These are phyloP conservation scores for Plantago ovata DNA, from an alignment of 257 asterid genomes.

Conservation along the genomic window DNA sequence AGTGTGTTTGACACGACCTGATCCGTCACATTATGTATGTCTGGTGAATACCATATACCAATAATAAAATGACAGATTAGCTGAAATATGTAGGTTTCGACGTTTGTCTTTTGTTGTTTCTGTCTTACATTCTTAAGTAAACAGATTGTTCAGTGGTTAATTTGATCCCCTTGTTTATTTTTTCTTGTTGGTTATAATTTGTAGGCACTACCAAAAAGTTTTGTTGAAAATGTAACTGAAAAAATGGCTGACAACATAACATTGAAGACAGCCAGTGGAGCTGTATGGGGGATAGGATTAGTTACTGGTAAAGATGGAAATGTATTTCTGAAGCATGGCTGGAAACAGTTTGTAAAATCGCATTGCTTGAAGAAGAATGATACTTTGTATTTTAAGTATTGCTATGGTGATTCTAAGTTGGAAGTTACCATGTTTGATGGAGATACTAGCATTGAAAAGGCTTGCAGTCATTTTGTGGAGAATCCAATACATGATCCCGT, in stretches of 20 bases:
- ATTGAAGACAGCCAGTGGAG: background rate
- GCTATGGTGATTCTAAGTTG: background rate
- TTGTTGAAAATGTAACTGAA: background rate
- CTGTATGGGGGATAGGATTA: background rate
- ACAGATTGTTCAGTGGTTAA: too few relatives aligned
- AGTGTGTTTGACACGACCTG: too few relatives aligned
- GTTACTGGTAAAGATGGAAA: background rate
- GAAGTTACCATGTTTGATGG: constrained; percentile 9
- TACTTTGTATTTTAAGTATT: background rate
- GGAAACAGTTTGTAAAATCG: constrained; percentile 2
- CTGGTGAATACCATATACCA: too few relatives aligned
- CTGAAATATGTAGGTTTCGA: too few relatives aligned
- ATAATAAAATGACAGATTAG: too few relatives aligned
- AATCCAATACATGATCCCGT: background rate
- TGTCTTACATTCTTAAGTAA: too few relatives aligned
- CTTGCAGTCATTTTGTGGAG: background rate
- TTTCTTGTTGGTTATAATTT: too few relatives aligned
- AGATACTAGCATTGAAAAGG: background rate
- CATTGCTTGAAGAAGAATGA: background rate
- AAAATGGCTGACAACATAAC: background rate
- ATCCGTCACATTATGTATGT: too few relatives aligned
- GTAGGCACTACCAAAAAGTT: constrained; percentile 1
- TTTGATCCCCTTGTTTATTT: too few relatives aligned
- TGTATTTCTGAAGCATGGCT: background rate
- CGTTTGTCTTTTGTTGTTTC: too few relatives aligned